Evolutionary conservation across 768 basidiomycete species (phyloP), one percentile per base, ranked within the genome.

Genomic region (Hydnomerulius pinastri): DNA sequence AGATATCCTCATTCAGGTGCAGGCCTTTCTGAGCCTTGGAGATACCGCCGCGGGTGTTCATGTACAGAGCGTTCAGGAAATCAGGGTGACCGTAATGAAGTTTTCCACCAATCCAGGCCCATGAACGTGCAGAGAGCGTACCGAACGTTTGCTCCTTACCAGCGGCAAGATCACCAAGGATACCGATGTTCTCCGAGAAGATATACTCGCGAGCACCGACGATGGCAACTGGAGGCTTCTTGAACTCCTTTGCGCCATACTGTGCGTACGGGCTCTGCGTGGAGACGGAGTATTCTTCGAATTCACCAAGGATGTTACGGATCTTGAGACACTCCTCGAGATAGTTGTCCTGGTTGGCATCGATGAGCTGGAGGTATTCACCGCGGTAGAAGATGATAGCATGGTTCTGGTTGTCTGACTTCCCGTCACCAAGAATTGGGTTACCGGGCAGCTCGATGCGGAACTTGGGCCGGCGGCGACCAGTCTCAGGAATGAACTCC

Each of bases 91-190:
- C 97, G 66, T 99, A 99, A 69, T 98, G 97, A 52, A 99, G 80
- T 69, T 98, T 98, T 43, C 97, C 97, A 32, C 96, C 96, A 55
- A 98, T 91, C 90, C 92, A 98, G 1, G 96, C 91, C 77, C 96
- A 86, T 2, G 91, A 87, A 42, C 97, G 85, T 11, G 95, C 96
- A n/a, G 92, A 83, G 55, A 99, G 83, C 1, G 97, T 98, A 67
- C 97, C 97, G 69, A 99, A 99, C 32, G 97, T 99, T 71, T 98
- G 97, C 71, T 99, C 97, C 77, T 99, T 98, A 15, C 97, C 95
- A 53, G 97, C 97, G 35, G 97, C 97, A 38, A 99, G 81, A 71
- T 99, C 97, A 62, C 97, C 97, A 40, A 99, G 79, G 61, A 98
- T 96, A 78, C 97, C 97, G 56, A 98, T 98, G 67, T 98, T 98